Percentiles rank a stretch among this genome's conserved stretches.
phyloP scores from a whole-genome alignment of 2,329 filamentous ascomycete species.

The Nigrospora osmanthi region DNA sequence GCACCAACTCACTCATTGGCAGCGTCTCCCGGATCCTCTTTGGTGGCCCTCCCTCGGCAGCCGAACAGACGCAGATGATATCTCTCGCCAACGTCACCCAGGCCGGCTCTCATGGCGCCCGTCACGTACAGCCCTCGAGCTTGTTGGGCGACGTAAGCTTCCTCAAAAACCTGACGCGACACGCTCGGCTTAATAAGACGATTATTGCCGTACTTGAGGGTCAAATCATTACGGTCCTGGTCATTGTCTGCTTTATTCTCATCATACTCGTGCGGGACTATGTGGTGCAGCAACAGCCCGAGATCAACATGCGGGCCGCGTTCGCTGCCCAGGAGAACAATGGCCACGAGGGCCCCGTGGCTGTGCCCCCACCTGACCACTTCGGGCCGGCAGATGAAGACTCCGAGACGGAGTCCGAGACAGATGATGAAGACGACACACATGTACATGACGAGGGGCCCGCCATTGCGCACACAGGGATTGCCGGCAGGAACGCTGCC shows the following conservation, averaged over 20 bases:
- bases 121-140: too few relatives aligned
- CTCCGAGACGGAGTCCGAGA: constrained; percentile 1
- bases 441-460: neutral
- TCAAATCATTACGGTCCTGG: constrained; percentile 83
- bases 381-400: constrained; percentile 1
- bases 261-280: constrained; percentile 95
- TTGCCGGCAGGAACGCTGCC: too few relatives aligned
- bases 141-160: constrained; percentile 51
- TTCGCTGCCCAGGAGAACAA: constrained; percentile 42
- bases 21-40: constrained; percentile 3
- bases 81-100: constrained; percentile 9
- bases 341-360: neutral
- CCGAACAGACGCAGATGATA: neutral
- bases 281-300: constrained; percentile 95
- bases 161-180: constrained; percentile 57
- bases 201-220: constrained; percentile 83
- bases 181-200: constrained; percentile 65
- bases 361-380: constrained; percentile 12
- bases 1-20: constrained; percentile 1
- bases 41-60: neutral
- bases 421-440: neutral
- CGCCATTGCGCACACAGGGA: too few relatives aligned
- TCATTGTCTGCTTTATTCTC: constrained; percentile 92
- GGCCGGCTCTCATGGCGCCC: neutral
- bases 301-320: constrained; percentile 72